These are phyloP conservation scores for Grigorovia yakushimaensis DNA, from an alignment of 805 yeast species.

Conservation along the genomic window DNA sequence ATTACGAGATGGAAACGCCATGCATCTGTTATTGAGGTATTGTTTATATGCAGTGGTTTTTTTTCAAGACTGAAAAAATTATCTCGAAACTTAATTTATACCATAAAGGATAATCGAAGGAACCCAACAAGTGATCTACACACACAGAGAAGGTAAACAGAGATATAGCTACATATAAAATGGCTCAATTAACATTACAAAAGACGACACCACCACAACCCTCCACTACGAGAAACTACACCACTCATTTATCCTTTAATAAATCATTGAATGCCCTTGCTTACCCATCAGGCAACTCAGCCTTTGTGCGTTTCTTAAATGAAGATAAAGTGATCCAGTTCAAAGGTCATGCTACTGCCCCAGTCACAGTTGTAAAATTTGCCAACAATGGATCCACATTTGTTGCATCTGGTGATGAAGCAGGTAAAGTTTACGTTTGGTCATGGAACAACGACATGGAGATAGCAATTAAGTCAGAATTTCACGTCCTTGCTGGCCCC, in stretches of 20 bases:
- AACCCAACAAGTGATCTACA: too few relatives aligned
- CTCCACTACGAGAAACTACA: constrained; percentile 58
- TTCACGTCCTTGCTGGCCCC: constrained; percentile 68
- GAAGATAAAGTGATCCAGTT: constrained; percentile 41
- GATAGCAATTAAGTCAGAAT: constrained; percentile 63
- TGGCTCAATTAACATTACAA: constrained; percentile 10
- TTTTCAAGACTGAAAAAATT: too few relatives aligned
- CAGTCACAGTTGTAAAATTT: constrained; percentile 77
- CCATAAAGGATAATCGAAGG: neutral
- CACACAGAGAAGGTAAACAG: too few relatives aligned
- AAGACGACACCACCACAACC: constrained; percentile 69
- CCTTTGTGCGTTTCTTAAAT: constrained; percentile 53
- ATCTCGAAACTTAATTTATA: too few relatives aligned
- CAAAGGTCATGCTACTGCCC: constrained; percentile 50
- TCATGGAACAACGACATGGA: constrained; percentile 34
- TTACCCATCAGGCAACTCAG: constrained; percentile 73
- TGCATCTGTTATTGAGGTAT: too few relatives aligned
- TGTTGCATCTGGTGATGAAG: constrained; percentile 83
- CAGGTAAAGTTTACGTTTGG: constrained; percentile 89
- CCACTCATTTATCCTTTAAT: constrained; percentile 68
- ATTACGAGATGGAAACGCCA: too few relatives aligned
- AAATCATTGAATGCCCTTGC: constrained; percentile 57
- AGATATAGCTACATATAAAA: too few relatives aligned
- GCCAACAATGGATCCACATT: constrained; percentile 64
- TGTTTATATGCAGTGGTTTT: too few relatives aligned